Percentiles rank a stretch among this genome's conserved stretches.
Evolutionary conservation across 257 asterid genomes (phyloP).

Genomic region (Anisodus acutangulus): DNA sequence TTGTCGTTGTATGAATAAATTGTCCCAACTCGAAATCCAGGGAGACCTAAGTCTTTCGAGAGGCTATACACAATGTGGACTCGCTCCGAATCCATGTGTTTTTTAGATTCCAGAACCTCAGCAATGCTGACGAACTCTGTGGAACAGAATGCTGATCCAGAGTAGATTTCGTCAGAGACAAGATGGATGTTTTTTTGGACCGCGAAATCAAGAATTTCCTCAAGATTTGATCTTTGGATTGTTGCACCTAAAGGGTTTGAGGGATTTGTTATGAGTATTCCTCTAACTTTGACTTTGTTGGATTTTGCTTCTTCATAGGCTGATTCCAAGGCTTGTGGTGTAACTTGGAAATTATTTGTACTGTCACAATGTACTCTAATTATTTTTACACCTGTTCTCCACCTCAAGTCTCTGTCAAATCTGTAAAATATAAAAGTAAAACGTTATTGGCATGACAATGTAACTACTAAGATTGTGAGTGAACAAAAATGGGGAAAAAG

Average conservation of each 20-base stretch:
- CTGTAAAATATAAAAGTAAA: constrained; percentile 27
- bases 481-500: not conserved
- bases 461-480: not conserved
- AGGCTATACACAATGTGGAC: constrained; percentile 59
- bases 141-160: constrained; percentile 50
- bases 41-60: constrained; percentile 58
- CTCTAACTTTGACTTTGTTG: constrained; percentile 47
- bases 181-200: constrained; percentile 48
- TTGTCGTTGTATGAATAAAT: constrained; percentile 52
- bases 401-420: constrained; percentile 57
- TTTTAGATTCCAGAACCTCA: constrained; percentile 44
- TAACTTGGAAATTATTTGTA: constrained; percentile 51
- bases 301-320: constrained; percentile 46
- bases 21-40: constrained; percentile 57
- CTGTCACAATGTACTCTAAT: constrained; percentile 52
- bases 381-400: constrained; percentile 60
- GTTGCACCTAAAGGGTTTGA: constrained; percentile 60
- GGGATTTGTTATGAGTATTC: constrained; percentile 56
- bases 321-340: constrained; percentile 43
- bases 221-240: constrained; percentile 38
- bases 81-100: constrained; percentile 38
- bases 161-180: constrained; percentile 57
- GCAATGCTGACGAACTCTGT: constrained; percentile 48
- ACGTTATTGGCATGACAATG: not conserved
- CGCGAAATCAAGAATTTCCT: constrained; percentile 44